phyloP scores from a whole-genome alignment of 2,329 filamentous ascomycete genomes.

The Colletotrichum tanaceti region DNA sequence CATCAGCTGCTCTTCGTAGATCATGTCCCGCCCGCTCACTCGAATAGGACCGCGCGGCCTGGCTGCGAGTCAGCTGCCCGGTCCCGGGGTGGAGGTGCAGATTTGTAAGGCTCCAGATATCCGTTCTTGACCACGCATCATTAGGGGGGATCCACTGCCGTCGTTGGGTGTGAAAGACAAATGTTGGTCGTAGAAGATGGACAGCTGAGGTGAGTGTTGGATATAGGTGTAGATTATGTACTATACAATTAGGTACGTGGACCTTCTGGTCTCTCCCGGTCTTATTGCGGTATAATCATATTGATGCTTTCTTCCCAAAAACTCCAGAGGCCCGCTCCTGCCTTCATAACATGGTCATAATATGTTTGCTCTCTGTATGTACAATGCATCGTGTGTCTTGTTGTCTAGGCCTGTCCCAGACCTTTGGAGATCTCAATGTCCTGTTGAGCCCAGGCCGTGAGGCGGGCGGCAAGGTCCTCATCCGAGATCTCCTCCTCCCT shows the following conservation, averaged over 20 bases:
- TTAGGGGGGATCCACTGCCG: background rate
- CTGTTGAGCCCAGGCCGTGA: constrained; percentile 51
- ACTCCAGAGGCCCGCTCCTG: constrained; percentile 33
- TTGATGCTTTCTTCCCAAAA: constrained; percentile 9
- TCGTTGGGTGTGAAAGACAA: background rate
- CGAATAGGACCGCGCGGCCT: background rate
- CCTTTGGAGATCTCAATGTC: constrained; percentile 47
- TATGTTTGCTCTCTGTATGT: background rate
- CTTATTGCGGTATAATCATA: constrained; percentile 13
- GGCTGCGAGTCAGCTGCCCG: constrained; percentile 4
- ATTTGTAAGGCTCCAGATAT: background rate
- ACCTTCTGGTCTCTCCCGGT: constrained; percentile 3
- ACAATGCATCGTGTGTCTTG: background rate
- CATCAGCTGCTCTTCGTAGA: background rate
- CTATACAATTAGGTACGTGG: constrained; percentile 28
- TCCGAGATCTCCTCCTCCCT: constrained; percentile 45
- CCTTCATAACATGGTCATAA: constrained; percentile 22
- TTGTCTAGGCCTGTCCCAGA: background rate
- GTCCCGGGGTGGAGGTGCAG: background rate
- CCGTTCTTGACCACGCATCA: background rate
- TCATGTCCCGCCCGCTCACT: background rate
- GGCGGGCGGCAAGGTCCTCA: constrained; percentile 52
- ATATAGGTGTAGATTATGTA: constrained; percentile 8
- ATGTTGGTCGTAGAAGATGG: background rate
- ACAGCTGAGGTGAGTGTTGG: background rate